Evolutionary conservation across 768 basidiomycete genomes (phyloP).

Genomic region (Exidia glandulosa): DNA sequence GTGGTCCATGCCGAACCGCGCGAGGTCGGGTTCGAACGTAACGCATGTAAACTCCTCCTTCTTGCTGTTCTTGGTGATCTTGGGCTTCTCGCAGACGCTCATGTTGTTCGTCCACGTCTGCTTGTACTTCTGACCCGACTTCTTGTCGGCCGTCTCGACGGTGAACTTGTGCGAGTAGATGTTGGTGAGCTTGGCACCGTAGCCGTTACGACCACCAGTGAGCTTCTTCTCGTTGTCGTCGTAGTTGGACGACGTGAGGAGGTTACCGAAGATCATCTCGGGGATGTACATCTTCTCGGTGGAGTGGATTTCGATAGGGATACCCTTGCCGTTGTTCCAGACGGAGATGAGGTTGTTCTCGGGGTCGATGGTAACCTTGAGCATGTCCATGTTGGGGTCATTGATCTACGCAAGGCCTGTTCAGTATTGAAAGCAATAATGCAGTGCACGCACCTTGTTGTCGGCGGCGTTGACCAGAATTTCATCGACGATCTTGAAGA

Average conservation of each 20-base stretch:
- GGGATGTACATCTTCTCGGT: conserved; percentile 93
- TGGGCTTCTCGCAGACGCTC: conserved; percentile 74
- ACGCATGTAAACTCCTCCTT: conserved; percentile 88
- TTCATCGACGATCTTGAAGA: conserved; percentile 99
- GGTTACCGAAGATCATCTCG: conserved; percentile 92
- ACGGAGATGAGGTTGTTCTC: conserved; percentile 83
- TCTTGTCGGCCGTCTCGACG: conserved; percentile 90
- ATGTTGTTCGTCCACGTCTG: conserved; percentile 95
- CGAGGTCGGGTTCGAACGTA: conserved; percentile 86
- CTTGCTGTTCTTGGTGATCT: conserved; percentile 84
- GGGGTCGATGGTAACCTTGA: conserved; percentile 80
- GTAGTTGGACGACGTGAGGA: conserved; percentile 91
- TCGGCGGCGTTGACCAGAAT: conserved; percentile 99
- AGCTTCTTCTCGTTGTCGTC: conserved; percentile 99
- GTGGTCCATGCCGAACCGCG: conserved; percentile 79
- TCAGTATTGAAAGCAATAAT: neutral
- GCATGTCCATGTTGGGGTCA: conserved; percentile 78
- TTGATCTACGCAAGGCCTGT: conserved; percentile 53
- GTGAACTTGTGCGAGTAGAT: conserved; percentile 96
- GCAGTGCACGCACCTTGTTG: conserved; percentile 73
- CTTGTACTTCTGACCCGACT: conserved; percentile 78
- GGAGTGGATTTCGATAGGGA: conserved; percentile 92
- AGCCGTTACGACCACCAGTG: conserved; percentile 96
- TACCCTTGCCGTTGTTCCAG: conserved; percentile 91
- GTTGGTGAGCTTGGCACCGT: conserved; percentile 95